Evolutionary conservation across 306 rosid species (phyloP).

Genomic region (Amphicarpaea edgeworthii): DNA sequence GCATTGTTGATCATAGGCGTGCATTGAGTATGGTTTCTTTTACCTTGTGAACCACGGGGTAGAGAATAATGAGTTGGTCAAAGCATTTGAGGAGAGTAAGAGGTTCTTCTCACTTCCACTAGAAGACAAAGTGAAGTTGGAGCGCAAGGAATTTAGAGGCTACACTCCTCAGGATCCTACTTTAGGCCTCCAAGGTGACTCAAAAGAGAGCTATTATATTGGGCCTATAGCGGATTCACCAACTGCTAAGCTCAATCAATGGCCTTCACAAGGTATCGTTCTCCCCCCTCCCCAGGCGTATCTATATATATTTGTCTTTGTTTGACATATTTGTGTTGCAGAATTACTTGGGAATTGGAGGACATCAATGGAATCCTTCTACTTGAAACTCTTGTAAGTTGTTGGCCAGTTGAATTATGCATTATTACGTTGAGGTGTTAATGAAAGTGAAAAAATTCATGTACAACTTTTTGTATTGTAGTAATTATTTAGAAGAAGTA

Average conservation of each 20-base stretch:
- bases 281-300: too few species aligned
- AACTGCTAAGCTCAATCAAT: neutral
- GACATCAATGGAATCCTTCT: neutral
- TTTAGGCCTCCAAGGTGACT: slow-evolving; percentile 14
- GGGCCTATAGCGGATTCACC: slow-evolving; percentile 4
- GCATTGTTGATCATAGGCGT: slow-evolving; percentile 4
- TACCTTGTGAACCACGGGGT: slow-evolving; percentile 20
- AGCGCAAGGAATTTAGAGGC: neutral
- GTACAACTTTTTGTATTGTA: too few species aligned
- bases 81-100: neutral
- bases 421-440: too few species aligned
- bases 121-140: neutral
- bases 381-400: slow-evolving; percentile 32
- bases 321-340: neutral
- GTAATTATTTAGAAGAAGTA: too few species aligned
- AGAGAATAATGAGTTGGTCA: slow-evolving; percentile 1
- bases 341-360: slow-evolving; percentile 17
- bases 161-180: slow-evolving; percentile 5
- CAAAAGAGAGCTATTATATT: slow-evolving; percentile 27
- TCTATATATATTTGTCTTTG: too few species aligned
- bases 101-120: slow-evolving; percentile 21
- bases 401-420: neutral
- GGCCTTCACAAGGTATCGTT: slow-evolving; percentile 16
- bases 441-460: too few species aligned
- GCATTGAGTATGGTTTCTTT: slow-evolving; percentile 26